Percentiles rank a stretch among this genome's conserved stretches.
Conservation (phyloP, 169 alveolate species). For the Plasmodium reichenowi region DNA sequence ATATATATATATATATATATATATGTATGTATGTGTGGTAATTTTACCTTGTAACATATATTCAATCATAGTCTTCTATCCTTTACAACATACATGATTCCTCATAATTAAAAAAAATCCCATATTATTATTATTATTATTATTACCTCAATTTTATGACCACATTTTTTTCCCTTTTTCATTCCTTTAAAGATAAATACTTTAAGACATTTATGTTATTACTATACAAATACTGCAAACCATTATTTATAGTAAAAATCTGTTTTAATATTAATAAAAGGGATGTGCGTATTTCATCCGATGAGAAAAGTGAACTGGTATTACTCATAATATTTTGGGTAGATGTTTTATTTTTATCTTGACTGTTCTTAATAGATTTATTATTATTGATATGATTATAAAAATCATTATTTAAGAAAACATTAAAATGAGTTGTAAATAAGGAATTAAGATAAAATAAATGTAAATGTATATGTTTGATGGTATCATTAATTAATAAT, state of each 20-base stretch:
- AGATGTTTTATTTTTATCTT: no score
- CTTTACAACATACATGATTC: no score
- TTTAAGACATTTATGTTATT: slow-evolving; percentile 43
- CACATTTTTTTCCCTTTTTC: neutral
- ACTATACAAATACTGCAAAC: slow-evolving; percentile 38
- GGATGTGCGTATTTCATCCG: slow-evolving; percentile 28
- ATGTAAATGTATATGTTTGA: slow-evolving; percentile 75
- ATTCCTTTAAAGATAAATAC: neutral
- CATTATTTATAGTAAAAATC: slow-evolving; percentile 33
- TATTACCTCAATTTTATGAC: no score
- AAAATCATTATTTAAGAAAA: slow-evolving; percentile 59
- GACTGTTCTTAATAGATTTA: neutral
- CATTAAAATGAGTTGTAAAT: slow-evolving; percentile 76
- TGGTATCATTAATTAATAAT: slow-evolving; percentile 57
- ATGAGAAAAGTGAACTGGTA: neutral
- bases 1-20: no score
- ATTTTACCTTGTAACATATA: no score
- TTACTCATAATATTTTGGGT: neutral
- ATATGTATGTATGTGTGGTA: no score
- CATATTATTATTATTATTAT: no score
- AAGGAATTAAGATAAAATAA: slow-evolving; percentile 77
- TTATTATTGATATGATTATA: neutral
- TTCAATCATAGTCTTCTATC: no score
- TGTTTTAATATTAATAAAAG: slow-evolving; percentile 44
- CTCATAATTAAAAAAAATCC: no score